A percentile compares a stretch with the other conserved stretches of the same genome.
phyloP scores from a whole-genome alignment of 148 eudicot genomes.

The Vaccinium corymbosum region DNA sequence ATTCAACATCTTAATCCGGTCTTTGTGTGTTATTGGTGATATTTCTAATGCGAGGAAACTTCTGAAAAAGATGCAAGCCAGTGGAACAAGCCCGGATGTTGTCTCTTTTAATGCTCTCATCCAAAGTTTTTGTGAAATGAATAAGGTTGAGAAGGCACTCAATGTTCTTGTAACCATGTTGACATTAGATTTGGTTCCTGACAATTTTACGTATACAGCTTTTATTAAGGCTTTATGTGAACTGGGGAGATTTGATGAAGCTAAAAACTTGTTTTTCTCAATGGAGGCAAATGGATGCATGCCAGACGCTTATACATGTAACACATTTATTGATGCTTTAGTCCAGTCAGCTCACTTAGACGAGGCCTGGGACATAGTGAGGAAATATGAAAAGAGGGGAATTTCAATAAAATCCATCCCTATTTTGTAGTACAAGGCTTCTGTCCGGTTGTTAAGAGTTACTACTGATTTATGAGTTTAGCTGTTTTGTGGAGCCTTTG shows the following conservation, averaged over 20 bases:
- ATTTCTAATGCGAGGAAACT: constrained; percentile 48
- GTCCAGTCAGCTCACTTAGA: constrained; percentile 37
- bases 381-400: constrained; percentile 51
- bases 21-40: constrained; percentile 67
- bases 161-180: constrained; percentile 70
- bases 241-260: constrained; percentile 56
- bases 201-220: constrained; percentile 60
- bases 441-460: not conserved
- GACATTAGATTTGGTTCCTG: constrained; percentile 56
- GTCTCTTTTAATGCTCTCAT: constrained; percentile 82
- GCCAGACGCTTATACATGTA: constrained; percentile 65
- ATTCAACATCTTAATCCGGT: constrained; percentile 76
- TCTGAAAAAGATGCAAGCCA: constrained; percentile 62
- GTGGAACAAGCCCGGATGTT: constrained; percentile 68
- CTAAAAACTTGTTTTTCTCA: constrained; percentile 53
- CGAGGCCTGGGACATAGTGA: constrained; percentile 49
- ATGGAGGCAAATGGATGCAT: constrained; percentile 68
- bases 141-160: constrained; percentile 64
- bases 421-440: constrained; percentile 12
- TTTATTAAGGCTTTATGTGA: constrained; percentile 73
- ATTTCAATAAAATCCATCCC: constrained; percentile 23
- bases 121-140: constrained; percentile 62
- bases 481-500: constrained; percentile 3
- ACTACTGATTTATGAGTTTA: constrained; percentile 4
- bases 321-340: constrained; percentile 48